Conservation (phyloP, 495 filamentous ascomycete species). For the Aspergillus affinis region DNA sequence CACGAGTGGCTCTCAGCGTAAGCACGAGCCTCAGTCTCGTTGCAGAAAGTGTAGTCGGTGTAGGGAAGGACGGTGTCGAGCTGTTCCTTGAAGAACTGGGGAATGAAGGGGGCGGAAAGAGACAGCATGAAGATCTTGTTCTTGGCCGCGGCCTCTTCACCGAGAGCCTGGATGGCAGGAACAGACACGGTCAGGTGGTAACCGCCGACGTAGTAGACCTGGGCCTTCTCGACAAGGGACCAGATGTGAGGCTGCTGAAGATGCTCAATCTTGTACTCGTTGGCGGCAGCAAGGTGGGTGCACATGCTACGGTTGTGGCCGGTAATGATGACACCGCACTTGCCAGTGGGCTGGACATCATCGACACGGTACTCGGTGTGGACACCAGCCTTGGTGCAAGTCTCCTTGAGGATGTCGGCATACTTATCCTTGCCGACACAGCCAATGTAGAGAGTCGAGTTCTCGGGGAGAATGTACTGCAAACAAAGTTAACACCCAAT, state of each 20-base stretch:
- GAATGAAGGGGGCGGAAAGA: constrained; percentile 91
- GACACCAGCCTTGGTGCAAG: constrained; percentile 78
- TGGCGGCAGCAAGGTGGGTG: constrained; percentile 94
- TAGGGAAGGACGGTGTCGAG: constrained; percentile 81
- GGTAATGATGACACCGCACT: constrained; percentile 95
- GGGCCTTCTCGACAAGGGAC: constrained; percentile 82
- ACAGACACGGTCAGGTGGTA: constrained; percentile 90
- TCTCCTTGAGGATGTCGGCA: constrained; percentile 77
- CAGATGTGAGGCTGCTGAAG: constrained; percentile 88
- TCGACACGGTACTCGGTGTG: constrained; percentile 92
- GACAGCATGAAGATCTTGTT: constrained; percentile 92
- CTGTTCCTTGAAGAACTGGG: constrained; percentile 95
- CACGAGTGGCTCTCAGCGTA: constrained; percentile 79
- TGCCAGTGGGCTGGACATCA: constrained; percentile 76
- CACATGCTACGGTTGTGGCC: constrained; percentile 90
- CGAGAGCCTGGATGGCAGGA: constrained; percentile 82
- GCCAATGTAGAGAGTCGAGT: constrained; percentile 88
- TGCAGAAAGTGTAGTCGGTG: constrained; percentile 96
- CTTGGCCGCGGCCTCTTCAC: constrained; percentile 80
- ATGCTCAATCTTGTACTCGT: constrained; percentile 94
- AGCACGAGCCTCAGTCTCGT: constrained; percentile 88
- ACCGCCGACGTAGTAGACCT: constrained; percentile 89
- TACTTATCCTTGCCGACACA: constrained; percentile 91
- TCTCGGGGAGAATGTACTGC: constrained; percentile 83
- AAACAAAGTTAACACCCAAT: neutral